phyloP scores from a whole-genome alignment of 192 early-diverging fungal genomes.

The Backusella liffmaniae region DNA sequence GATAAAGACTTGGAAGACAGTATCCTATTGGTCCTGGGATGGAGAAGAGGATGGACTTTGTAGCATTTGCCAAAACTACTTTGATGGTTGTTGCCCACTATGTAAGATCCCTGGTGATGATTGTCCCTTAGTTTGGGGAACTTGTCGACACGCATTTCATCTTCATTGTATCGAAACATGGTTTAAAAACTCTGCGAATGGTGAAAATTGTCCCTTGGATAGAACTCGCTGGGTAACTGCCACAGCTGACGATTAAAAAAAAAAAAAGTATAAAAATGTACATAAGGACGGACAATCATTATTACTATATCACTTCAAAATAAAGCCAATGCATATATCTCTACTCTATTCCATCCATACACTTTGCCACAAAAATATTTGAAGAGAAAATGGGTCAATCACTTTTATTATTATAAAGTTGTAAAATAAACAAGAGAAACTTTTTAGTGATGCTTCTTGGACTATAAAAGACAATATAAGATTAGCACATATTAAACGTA shows the following conservation, averaged over 20 bases:
- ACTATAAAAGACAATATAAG: constrained; percentile 19
- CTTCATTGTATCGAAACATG: constrained; percentile 91
- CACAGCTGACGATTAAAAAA: constrained; percentile 1
- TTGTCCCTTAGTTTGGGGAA: constrained; percentile 85
- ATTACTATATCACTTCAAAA: no score
- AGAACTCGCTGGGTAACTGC: constrained; percentile 64
- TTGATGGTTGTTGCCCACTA: constrained; percentile 82
- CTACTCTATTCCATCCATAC: no score
- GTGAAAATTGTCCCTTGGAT: constrained; percentile 88
- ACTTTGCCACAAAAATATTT: neutral
- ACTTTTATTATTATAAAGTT: neutral
- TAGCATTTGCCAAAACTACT: constrained; percentile 85
- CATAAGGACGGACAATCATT: neutral
- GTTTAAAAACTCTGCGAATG: constrained; percentile 66
- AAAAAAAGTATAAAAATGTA: no score
- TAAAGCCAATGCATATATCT: neutral
- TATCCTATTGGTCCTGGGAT: constrained; percentile 90
- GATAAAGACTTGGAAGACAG: constrained; percentile 65
- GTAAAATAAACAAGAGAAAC: neutral
- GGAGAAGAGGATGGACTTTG: constrained; percentile 82
- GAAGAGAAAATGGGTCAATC: constrained; percentile 7
- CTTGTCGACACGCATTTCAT: constrained; percentile 92
- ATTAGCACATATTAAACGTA: neutral
- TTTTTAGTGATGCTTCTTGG: constrained; percentile 30
- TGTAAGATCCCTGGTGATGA: constrained; percentile 89